Evolutionary conservation across 2,329 filamentous ascomycete species (phyloP), one percentile per base, ranked within the genome.

Genomic region (Talaromyces sp.): DNA sequence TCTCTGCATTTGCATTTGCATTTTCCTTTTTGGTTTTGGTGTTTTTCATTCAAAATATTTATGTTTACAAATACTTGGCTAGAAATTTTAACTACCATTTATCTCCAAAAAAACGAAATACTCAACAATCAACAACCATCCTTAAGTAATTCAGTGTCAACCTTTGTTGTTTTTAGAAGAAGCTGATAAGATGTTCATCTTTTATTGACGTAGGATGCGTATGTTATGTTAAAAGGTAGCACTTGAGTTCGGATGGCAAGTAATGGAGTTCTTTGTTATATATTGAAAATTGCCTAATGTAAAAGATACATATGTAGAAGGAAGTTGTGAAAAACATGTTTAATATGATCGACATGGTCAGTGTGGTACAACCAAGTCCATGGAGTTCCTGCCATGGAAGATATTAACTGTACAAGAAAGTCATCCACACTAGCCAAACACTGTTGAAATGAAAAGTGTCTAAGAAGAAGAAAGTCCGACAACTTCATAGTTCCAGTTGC

Each of bases 401-500:
- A 39, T 39, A 15, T 39, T 8, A 39, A 39, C 15, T 39, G 6
- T n/a, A 39, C 36, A 39, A n/a, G 36, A 39, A 39, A 39, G 17
- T 39, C 15, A 39, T 39, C 17, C 17, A 8, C 36, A 39, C 15
- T 17, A 39, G 7, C 6, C 5, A 39, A 39, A n/a, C 17, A n/a
- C 15, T 39, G 17, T 39, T 39, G 1, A n/a, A 39, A 8, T n/a
- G 36, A n/a, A 39, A 2, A n/a, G 36, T 7, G 10, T 13, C 13
- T 53, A 27, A 44, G 27, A 61, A 54, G 27, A 61, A 3, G 60
- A 58, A 39, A 62, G 52, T 22, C 60, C 60, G 7, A 62, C 60
- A 44, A 62, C 60, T 28, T 62, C 60, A 52, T 62, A 62, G 42
- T 62, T 62, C 55, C 55, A 62, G 47, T 58, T 62, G 27, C 60